These are phyloP conservation scores for Strobilomyces confusus DNA, from an alignment of 768 basidiomycete genomes.

Conservation along the genomic window DNA sequence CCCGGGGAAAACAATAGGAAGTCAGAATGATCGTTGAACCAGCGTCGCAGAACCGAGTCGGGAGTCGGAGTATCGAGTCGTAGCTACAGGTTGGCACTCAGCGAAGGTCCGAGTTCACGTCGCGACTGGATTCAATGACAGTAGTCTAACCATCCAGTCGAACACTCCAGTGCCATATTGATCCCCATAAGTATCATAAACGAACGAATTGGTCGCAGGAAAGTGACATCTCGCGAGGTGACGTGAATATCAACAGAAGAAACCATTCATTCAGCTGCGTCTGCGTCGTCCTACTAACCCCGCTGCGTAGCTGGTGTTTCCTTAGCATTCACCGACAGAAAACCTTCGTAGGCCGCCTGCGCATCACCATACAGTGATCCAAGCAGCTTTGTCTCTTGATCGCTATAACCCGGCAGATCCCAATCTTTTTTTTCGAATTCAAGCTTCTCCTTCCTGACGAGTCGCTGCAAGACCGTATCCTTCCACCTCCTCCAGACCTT, in stretches of 20 bases:
- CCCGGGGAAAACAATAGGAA: no score
- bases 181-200: no score
- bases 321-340: background rate
- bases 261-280: background rate
- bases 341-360: background rate
- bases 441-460: background rate
- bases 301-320: background rate
- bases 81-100: background rate
- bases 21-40: no score
- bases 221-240: no score
- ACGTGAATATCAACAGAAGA: background rate
- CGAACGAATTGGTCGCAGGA: no score
- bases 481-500: conserved; percentile 9
- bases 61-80: no score
- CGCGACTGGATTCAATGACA: no score
- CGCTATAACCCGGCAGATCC: background rate
- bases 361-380: conserved; percentile 4
- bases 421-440: background rate
- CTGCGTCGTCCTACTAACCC: background rate
- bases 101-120: background rate
- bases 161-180: no score
- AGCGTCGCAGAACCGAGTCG: no score
- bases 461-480: background rate
- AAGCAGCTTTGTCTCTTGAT: background rate
- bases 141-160: no score